phyloP scores from a whole-genome alignment of 2,329 filamentous ascomycete species.

The Elsinoe perseae region DNA sequence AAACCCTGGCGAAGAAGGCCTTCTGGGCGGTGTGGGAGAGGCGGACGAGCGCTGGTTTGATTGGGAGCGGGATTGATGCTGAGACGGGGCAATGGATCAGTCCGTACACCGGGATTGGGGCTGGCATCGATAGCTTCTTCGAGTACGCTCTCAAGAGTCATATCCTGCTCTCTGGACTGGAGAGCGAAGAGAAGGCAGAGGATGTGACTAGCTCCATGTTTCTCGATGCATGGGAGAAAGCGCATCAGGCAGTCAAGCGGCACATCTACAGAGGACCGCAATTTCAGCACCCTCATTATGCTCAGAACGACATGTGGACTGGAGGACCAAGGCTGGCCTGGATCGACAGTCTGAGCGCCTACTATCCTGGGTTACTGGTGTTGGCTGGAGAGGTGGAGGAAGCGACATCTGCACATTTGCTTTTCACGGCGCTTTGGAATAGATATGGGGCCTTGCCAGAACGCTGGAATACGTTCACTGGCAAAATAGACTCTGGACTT shows the following conservation, averaged over 20 bases:
- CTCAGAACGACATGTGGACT: slow-evolving; percentile 80
- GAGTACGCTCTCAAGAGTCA: slow-evolving; percentile 96
- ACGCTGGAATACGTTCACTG: slow-evolving; percentile 80
- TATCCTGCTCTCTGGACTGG: slow-evolving; percentile 72
- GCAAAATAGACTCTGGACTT: slow-evolving; percentile 75
- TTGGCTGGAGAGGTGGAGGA: slow-evolving; percentile 85
- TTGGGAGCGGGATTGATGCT: slow-evolving; percentile 87
- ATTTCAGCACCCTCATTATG: slow-evolving; percentile 82
- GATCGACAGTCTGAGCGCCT: slow-evolving; percentile 93
- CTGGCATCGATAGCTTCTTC: slow-evolving; percentile 96
- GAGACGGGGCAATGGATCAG: slow-evolving; percentile 84
- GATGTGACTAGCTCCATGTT: slow-evolving; percentile 63
- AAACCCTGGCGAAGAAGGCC: slow-evolving; percentile 78
- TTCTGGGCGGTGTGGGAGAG: slow-evolving; percentile 97
- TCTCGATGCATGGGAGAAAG: slow-evolving; percentile 72
- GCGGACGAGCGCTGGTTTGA: slow-evolving; percentile 74
- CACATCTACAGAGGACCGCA: slow-evolving; percentile 74
- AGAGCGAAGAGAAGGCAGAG: slow-evolving; percentile 38
- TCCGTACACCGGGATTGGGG: slow-evolving; percentile 85
- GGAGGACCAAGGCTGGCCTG: slow-evolving; percentile 84
- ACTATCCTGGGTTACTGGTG: slow-evolving; percentile 82
- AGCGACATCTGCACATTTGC: slow-evolving; percentile 78
- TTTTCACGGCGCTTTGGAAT: slow-evolving; percentile 91
- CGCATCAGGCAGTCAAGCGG: slow-evolving; percentile 78
- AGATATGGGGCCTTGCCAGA: slow-evolving; percentile 90